Conservation (phyloP, 2,329 filamentous ascomycete species). For the Xylaria sp. region DNA sequence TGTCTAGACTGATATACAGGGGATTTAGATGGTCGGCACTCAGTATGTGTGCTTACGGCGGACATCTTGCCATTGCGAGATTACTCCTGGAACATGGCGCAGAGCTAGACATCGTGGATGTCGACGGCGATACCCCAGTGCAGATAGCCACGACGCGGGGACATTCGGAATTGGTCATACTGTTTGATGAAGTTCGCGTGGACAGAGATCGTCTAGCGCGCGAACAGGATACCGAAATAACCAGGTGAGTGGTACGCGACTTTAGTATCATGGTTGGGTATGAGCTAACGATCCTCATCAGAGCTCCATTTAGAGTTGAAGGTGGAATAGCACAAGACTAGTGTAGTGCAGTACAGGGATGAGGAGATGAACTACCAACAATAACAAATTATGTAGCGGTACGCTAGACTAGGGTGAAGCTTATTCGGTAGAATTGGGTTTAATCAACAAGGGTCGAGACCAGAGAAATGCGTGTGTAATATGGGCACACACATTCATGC, state of each 20-base stretch:
- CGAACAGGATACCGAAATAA: constrained; percentile 31
- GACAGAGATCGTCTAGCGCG: constrained; percentile 39
- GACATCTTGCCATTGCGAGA: constrained; percentile 43
- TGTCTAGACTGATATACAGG: background rate
- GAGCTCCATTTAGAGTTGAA: background rate
- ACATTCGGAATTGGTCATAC: constrained; percentile 44
- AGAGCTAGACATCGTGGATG: constrained; percentile 42
- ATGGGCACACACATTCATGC: no score
- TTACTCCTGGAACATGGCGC: constrained; percentile 45
- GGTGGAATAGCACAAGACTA: background rate
- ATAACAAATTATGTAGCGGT: no score
- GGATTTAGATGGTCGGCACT: constrained; percentile 42
- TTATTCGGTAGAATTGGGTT: no score
- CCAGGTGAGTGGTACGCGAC: constrained; percentile 25
- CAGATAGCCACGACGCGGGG: constrained; percentile 44
- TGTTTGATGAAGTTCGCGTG: constrained; percentile 42
- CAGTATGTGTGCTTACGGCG: constrained; percentile 46
- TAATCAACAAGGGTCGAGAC: no score
- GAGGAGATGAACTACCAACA: no score
- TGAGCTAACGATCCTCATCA: constrained; percentile 22
- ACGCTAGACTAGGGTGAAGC: no score
- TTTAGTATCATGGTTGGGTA: background rate
- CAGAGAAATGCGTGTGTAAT: no score
- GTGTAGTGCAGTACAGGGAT: background rate
- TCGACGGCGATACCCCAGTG: constrained; percentile 46